Percentiles rank a stretch among this genome's conserved stretches.
These are phyloP conservation scores for Taphrina pruni DNA, from an alignment of 1,139 yeast species.

Conservation along the genomic window DNA sequence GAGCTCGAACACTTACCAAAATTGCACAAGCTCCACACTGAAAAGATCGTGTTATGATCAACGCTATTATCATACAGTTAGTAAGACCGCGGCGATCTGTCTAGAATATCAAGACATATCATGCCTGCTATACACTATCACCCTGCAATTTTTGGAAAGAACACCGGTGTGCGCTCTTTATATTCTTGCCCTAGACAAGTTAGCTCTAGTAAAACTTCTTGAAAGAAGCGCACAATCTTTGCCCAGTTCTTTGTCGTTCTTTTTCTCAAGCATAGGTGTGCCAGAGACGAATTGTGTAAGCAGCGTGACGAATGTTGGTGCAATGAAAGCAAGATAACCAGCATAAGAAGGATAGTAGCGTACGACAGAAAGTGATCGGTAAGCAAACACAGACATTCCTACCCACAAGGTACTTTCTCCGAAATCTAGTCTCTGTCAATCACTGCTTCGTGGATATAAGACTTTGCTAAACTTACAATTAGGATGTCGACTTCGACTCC, in stretches of 20 bases:
- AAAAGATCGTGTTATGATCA: too few relatives aligned
- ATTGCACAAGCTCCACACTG: too few relatives aligned
- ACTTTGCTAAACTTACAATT: slow-evolving; percentile 8
- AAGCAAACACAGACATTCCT: slow-evolving; percentile 33
- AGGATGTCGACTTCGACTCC: slow-evolving; percentile 35
- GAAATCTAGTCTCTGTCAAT: slow-evolving; percentile 17
- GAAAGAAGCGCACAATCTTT: slow-evolving; percentile 7
- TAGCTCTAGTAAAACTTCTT: background rate
- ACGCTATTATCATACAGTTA: too few relatives aligned
- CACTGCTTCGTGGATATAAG: background rate
- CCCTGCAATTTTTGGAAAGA: slow-evolving; percentile 7
- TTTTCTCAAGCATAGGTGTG: slow-evolving; percentile 39
- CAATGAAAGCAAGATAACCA: slow-evolving; percentile 28
- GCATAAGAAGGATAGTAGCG: slow-evolving; percentile 35
- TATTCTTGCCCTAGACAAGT: slow-evolving; percentile 13
- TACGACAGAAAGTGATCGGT: slow-evolving; percentile 7
- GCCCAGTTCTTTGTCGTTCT: slow-evolving; percentile 32
- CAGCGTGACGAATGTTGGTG: slow-evolving; percentile 32
- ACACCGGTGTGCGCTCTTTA: slow-evolving; percentile 21
- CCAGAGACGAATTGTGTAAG: slow-evolving; percentile 37
- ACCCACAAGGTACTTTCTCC: slow-evolving; percentile 39
- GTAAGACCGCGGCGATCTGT: too few relatives aligned
- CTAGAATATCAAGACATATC: too few relatives aligned
- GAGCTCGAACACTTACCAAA: too few relatives aligned
- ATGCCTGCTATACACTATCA: too few relatives aligned